A percentile compares a stretch with the other conserved stretches of the same genome.
These are phyloP conservation scores for Leccinum brunneo-olivaceum DNA, from an alignment of 1,284 basidiomycete species.

Conservation along the genomic window DNA sequence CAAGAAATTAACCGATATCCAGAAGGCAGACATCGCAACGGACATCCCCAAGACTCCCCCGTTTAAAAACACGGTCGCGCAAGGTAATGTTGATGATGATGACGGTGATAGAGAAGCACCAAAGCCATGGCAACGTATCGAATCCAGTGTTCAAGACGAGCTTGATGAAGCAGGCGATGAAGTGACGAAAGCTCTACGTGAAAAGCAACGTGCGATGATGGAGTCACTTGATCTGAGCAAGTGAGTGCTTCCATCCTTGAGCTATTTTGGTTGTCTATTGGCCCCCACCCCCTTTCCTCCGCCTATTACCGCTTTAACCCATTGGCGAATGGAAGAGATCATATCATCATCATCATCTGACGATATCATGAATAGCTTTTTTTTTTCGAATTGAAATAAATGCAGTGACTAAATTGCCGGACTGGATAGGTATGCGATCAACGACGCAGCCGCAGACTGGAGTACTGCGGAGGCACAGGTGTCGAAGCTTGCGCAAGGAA, in stretches of 20 bases:
- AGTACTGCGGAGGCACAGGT: slow-evolving; percentile 68
- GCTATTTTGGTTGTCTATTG: slow-evolving; percentile 4
- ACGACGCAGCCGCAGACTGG: slow-evolving; percentile 68
- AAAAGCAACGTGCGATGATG: slow-evolving; percentile 80
- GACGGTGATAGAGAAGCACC: slow-evolving; percentile 15
- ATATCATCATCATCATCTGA: background rate
- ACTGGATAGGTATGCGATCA: slow-evolving; percentile 66
- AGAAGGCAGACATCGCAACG: slow-evolving; percentile 69
- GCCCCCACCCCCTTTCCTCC: background rate
- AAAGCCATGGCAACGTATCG: slow-evolving; percentile 45
- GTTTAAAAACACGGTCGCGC: slow-evolving; percentile 7
- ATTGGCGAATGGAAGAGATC: background rate
- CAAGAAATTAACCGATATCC: slow-evolving; percentile 74
- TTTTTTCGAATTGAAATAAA: too few relatives aligned
- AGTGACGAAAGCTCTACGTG: slow-evolving; percentile 43
- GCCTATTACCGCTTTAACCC: slow-evolving; percentile 12
- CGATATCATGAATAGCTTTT: background rate
- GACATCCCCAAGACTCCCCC: slow-evolving; percentile 38
- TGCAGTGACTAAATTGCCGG: slow-evolving; percentile 1
- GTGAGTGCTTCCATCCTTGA: slow-evolving; percentile 45
- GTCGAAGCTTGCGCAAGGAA: slow-evolving; percentile 38
- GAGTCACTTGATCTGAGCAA: slow-evolving; percentile 78
- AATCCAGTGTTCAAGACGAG: slow-evolving; percentile 53
- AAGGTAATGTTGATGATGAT: slow-evolving; percentile 9
- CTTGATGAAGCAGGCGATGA: slow-evolving; percentile 67